phyloP scores from a whole-genome alignment of 2,329 filamentous ascomycete genomes.

The Aspergillus japonicus region DNA sequence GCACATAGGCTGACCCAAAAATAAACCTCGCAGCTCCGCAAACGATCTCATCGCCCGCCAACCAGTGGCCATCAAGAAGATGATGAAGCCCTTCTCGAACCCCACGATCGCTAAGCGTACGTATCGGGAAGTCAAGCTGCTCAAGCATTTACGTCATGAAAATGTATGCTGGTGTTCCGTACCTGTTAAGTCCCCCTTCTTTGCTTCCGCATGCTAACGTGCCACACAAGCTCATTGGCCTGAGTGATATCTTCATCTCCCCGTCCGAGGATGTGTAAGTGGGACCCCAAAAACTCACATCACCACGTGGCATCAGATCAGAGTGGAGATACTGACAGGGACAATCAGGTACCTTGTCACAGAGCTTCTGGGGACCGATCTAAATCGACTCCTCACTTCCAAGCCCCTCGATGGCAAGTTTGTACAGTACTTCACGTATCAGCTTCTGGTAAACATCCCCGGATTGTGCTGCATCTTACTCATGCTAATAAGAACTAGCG shows the following conservation, averaged over 20 bases:
- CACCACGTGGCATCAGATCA: not conserved
- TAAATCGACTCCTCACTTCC: conserved; percentile 91
- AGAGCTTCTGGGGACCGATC: conserved; percentile 91
- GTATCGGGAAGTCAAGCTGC: conserved; percentile 92
- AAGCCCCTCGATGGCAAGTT: conserved; percentile 97
- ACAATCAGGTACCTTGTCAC: conserved; percentile 84
- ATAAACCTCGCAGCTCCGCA: conserved; percentile 68
- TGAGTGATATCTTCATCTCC: conserved; percentile 99
- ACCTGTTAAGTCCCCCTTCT: not conserved
- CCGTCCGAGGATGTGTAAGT: conserved; percentile 92
- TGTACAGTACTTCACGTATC: conserved; percentile 99
- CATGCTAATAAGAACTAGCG: conserved; percentile 58
- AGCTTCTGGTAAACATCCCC: conserved; percentile 72
- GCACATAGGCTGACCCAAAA: not conserved
- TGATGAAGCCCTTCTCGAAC: conserved; percentile 99
- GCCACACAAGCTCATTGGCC: conserved; percentile 74
- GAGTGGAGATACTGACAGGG: conserved; percentile 7
- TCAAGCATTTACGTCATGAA: conserved; percentile 95
- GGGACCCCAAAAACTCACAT: not conserved
- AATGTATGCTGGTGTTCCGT: conserved; percentile 61
- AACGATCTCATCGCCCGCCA: conserved; percentile 96
- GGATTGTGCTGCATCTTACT: not conserved
- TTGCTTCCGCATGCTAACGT: not conserved
- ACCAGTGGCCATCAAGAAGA: conserved; percentile 98
- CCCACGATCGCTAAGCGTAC: conserved; percentile 95